phyloP scores from a whole-genome alignment of 2,329 filamentous ascomycete species.

The Paecilomyces dactylethromorphus region DNA sequence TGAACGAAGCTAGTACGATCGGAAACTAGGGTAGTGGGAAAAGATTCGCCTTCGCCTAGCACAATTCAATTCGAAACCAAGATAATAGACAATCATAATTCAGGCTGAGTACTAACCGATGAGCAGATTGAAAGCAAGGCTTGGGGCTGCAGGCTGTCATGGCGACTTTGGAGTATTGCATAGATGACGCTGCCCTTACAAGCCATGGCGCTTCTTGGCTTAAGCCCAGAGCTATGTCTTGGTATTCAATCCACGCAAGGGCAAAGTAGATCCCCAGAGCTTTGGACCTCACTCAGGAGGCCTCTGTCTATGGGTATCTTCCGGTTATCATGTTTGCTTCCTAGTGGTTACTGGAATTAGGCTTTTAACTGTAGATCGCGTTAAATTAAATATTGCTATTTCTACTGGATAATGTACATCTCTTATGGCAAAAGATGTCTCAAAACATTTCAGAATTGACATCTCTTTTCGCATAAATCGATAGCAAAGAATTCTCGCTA shows the following conservation, averaged over 20 bases:
- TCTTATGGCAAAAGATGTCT: neutral
- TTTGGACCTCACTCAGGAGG: neutral
- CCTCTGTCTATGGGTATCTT: neutral
- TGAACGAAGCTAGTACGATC: too few relatives aligned
- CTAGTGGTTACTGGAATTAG: neutral
- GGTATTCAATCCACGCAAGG: neutral
- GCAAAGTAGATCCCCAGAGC: neutral
- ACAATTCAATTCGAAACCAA: too few relatives aligned
- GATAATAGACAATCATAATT: too few relatives aligned
- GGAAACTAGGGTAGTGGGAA: too few relatives aligned
- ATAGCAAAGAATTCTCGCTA: neutral
- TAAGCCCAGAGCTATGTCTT: neutral
- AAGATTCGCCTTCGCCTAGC: too few relatives aligned
- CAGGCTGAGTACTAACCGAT: neutral
- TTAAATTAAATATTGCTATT: neutral
- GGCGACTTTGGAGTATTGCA: neutral
- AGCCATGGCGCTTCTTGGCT: neutral
- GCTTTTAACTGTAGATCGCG: neutral
- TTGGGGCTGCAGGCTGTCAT: neutral
- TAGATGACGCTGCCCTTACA: neutral
- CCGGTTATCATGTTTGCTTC: too few relatives aligned
- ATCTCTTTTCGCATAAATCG: neutral
- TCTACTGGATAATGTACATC: neutral
- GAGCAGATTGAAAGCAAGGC: neutral
- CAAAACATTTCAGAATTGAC: neutral